These are phyloP conservation scores for Monascus purpureus DNA, from an alignment of 495 filamentous ascomycete species.

Conservation along the genomic window DNA sequence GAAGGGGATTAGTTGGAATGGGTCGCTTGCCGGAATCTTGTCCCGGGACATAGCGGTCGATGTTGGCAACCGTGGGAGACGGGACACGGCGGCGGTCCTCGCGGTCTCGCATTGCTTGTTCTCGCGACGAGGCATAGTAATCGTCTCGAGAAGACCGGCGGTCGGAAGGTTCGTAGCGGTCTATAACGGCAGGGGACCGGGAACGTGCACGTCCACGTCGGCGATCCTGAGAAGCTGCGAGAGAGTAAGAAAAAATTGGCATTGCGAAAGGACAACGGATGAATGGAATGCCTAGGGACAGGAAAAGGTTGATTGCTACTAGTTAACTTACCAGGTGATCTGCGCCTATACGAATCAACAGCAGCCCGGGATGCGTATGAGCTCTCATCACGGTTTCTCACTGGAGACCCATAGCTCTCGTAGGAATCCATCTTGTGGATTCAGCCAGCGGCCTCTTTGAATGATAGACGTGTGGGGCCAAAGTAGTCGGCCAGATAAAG, in stretches of 20 bases:
- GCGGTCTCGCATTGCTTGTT: constrained; percentile 53
- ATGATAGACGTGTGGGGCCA: background rate
- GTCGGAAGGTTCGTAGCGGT: constrained; percentile 55
- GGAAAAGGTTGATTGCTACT: constrained; percentile 10
- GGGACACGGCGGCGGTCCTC: constrained; percentile 52
- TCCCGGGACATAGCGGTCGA: constrained; percentile 92
- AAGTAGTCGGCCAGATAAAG: too few species aligned
- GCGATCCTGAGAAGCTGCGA: constrained; percentile 31
- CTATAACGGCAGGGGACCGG: constrained; percentile 55
- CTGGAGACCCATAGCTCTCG: constrained; percentile 25
- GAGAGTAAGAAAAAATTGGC: constrained; percentile 3
- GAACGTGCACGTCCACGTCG: constrained; percentile 45
- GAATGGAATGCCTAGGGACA: constrained; percentile 10
- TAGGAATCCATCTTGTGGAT: constrained; percentile 27
- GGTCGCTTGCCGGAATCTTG: constrained; percentile 48
- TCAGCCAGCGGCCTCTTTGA: background rate
- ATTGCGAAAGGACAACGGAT: background rate
- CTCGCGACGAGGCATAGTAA: constrained; percentile 40
- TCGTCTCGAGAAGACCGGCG: constrained; percentile 37
- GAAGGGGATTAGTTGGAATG: constrained; percentile 55
- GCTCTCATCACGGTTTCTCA: constrained; percentile 25
- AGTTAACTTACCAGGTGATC: constrained; percentile 36
- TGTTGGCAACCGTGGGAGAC: constrained; percentile 53
- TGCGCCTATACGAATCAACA: constrained; percentile 31
- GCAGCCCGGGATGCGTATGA: constrained; percentile 16